Evolutionary conservation across 768 basidiomycete genomes (phyloP).

Genomic region (Hypsizygus marmoreus): DNA sequence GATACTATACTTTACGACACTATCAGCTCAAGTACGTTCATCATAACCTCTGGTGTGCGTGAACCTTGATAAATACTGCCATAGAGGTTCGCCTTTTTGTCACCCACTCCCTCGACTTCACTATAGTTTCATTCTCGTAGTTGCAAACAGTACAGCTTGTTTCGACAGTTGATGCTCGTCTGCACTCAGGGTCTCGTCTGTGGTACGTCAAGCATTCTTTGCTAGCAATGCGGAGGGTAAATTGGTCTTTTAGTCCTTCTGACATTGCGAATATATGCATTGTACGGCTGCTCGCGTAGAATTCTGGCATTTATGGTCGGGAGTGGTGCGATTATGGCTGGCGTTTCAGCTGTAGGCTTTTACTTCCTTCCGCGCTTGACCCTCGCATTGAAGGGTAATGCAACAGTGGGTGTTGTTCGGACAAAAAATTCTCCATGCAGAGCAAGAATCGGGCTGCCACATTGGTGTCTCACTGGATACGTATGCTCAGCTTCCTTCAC

Average conservation of each 20-base stretch:
- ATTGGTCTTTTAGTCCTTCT: conserved; percentile 35
- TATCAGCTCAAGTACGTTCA: conserved; percentile 23
- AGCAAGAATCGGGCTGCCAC: conserved; percentile 34
- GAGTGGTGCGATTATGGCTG: conserved; percentile 29
- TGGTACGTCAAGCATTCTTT: conserved; percentile 35
- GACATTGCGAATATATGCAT: conserved; percentile 49
- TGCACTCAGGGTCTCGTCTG: conserved; percentile 47
- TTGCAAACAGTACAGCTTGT: conserved; percentile 39
- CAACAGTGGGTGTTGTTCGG: conserved; percentile 48
- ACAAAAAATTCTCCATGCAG: conserved; percentile 30
- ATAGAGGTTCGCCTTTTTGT: conserved; percentile 15
- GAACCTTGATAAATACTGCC: not conserved
- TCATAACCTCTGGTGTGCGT: not conserved
- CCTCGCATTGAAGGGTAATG: not conserved
- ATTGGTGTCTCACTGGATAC: conserved; percentile 29
- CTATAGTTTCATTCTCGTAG: conserved; percentile 22
- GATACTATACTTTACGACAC: conserved; percentile 28
- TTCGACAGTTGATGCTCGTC: conserved; percentile 43
- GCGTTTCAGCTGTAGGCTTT: conserved; percentile 37
- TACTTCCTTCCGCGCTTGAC: not conserved
- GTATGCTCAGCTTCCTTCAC: conserved; percentile 23
- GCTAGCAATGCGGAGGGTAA: not conserved
- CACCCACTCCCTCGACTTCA: not conserved
- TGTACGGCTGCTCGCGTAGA: conserved; percentile 43
- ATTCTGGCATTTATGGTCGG: conserved; percentile 37